Base-by-base conservation (phyloP, 225 moss, liverwort and hornwort genomes). In the Marchantia polymorpha region DNA sequence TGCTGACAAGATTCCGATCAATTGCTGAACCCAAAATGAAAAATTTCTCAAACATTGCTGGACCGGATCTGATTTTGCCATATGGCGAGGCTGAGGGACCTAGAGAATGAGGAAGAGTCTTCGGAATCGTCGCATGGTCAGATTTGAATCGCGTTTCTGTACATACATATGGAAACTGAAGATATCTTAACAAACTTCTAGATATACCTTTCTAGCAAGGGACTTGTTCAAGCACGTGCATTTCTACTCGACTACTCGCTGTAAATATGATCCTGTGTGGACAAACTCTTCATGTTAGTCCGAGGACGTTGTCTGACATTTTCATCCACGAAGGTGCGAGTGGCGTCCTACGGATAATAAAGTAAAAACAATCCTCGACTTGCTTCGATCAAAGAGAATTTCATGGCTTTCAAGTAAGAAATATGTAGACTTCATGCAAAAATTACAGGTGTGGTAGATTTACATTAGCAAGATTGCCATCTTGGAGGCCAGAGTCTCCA, bases 401-500 rank as follows among this genome's bases (percentile, higher is more conserved):
- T 12, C 10, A 39, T 69, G 15, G 16, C 39, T 12, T 14, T 72
- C 19, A 47, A 72, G 51, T 51, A n/a, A 52, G 6, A 23, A 70
- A 20, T 11, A 49, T 48, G 22, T 22, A 11, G 70, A 15, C 17
- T 47, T 25, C 25, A 56, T 75, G 16, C 25, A 56, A 39, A 39
- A 39, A 39, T 39, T 39, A 56, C 56, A 56, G 56, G 56, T 56
- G 14, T 56, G 56, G 56, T 56, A 19, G 19, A 8, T 54, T 17
- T 67, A 87, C 87, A 60, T 84, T 82, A 51, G 73, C 80, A 68
- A 82, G 64, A 30, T 56, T 23, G 17, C 87, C 87, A 81, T 87
- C 87, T 10, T 46, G 53, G 12, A 87, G 69, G 9, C 72, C 87
- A 50, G 87, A 87, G 73, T 87, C 84, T 67, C 84, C 87, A 12